Base-by-base conservation (phyloP, 495 filamentous ascomycete genomes). In the Trichoderma virens region DNA sequence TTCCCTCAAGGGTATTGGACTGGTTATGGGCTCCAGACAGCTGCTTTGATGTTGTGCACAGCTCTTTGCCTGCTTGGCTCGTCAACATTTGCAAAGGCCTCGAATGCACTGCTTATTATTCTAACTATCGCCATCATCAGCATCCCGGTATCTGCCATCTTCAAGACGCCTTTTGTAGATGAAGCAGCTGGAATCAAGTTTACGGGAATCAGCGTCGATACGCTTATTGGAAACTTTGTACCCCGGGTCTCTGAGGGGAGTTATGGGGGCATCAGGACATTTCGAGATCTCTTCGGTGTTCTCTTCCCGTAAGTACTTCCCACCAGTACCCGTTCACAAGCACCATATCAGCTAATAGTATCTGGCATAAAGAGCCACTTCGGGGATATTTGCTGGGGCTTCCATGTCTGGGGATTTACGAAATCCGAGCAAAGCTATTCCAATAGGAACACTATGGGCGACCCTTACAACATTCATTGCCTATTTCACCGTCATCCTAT, bases 331-430 rank as follows among this genome's bases (percentile, higher is more conserved):
- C n/a, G 18, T 38, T 35, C 34, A 35, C 35, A 11, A 11, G 8
- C 8, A 20, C 0, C 7, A 35, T 18, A 5, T 23, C 5, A 20
- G 16, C 31, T 23, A 35, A 25, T 28, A 13, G 23, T 38, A 38
- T 60, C 30, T 38, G 23, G 1, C 5, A 35, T 23, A 23, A 20
- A 62, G 61, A 41, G 90, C 91, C 0, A 94, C 91, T 14, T 81
- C 82, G 28, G 83, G 83, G 3, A 85, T 86, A 61, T 85, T 85
- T 68, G 83, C 83, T 35, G 91, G 91, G n/a, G 91, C 91, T 3
- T 92, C 88, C 66, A 95, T 96, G 91, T 94, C 91, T 11, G 91
- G 91, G 2, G 91, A 96, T 73, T 70, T 96, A 45, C 87, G 83
- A 65, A 87, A 92, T 64, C 91, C 91, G 7, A 93, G 90, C 80